phyloP scores from a whole-genome alignment of 805 yeast species.

The Pichia cabralensis region DNA sequence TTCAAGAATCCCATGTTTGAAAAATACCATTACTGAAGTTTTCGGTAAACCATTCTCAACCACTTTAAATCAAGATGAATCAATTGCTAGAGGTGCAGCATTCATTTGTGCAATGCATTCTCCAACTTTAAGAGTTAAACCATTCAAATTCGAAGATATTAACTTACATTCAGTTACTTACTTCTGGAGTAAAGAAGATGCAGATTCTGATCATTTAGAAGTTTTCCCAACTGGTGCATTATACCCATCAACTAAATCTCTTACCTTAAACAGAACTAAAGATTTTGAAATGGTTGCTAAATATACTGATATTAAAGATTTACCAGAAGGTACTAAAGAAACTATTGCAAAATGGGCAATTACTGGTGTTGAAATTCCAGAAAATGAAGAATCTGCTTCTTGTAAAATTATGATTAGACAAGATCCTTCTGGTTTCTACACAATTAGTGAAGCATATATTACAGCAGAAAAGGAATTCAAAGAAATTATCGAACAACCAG shows the following conservation, averaged over 20 bases:
- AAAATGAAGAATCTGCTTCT: constrained; percentile 69
- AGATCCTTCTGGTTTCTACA: constrained; percentile 93
- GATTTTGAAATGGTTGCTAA: constrained; percentile 82
- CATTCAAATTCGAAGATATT: constrained; percentile 94
- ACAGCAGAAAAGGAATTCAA: constrained; percentile 84
- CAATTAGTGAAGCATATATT: constrained; percentile 89
- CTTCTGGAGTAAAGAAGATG: constrained; percentile 90
- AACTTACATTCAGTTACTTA: constrained; percentile 89
- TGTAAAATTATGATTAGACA: constrained; percentile 92
- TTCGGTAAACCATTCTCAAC: constrained; percentile 82
- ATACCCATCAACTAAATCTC: constrained; percentile 92
- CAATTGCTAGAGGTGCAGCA: constrained; percentile 98
- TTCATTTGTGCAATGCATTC: constrained; percentile 98
- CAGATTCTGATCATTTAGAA: constrained; percentile 85
- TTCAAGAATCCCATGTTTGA: constrained; percentile 92
- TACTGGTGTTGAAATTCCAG: constrained; percentile 72
- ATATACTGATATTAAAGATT: constrained; percentile 64
- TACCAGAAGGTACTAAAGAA: constrained; percentile 61
- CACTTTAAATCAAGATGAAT: constrained; percentile 98
- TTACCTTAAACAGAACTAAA: constrained; percentile 84
- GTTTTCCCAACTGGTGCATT: constrained; percentile 92
- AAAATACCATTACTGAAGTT: constrained; percentile 67
- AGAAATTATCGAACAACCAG: constrained; percentile 68
- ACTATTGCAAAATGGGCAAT: constrained; percentile 77
- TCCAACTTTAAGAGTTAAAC: constrained; percentile 96